Evolutionary conservation across 495 filamentous ascomycete species (phyloP).

Genomic region (Penicillium samsonianum): DNA sequence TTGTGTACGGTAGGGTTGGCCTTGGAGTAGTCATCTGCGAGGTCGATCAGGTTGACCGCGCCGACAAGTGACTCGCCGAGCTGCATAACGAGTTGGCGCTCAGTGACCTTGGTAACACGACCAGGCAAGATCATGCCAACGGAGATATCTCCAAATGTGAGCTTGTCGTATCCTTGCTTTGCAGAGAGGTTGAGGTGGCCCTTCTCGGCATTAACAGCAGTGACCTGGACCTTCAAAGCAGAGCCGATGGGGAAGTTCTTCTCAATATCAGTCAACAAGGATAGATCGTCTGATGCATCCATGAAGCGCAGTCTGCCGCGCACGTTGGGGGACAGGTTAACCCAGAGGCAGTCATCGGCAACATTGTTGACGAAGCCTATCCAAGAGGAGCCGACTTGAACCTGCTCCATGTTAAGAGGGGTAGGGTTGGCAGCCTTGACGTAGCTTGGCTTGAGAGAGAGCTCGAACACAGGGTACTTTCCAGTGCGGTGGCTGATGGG

Average conservation of each 20-base stretch:
- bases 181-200: conserved; percentile 82
- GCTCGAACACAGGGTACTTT: conserved; percentile 78
- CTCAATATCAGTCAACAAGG: conserved; percentile 70
- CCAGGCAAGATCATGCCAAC: conserved; percentile 78
- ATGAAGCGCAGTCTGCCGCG: conserved; percentile 77
- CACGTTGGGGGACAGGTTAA: conserved; percentile 87
- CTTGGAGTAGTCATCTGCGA: conserved; percentile 81
- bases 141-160: conserved; percentile 68
- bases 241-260: conserved; percentile 86
- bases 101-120: conserved; percentile 82
- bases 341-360: conserved; percentile 74
- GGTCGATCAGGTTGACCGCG: conserved; percentile 71
- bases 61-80: conserved; percentile 75
- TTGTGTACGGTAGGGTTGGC: conserved; percentile 65
- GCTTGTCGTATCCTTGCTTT: conserved; percentile 53
- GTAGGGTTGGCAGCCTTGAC: conserved; percentile 55
- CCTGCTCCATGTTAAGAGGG: conserved; percentile 68
- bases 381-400: conserved; percentile 67
- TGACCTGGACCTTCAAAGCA: conserved; percentile 75
- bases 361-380: conserved; percentile 90
- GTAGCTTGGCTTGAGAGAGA: conserved; percentile 79
- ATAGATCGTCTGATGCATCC: conserved; percentile 84
- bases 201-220: conserved; percentile 69
- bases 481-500: conserved; percentile 82
- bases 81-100: conserved; percentile 79